Base-by-base conservation (phyloP, 169 alveolate genomes). In the Ichthyophthirius multifiliis region DNA sequence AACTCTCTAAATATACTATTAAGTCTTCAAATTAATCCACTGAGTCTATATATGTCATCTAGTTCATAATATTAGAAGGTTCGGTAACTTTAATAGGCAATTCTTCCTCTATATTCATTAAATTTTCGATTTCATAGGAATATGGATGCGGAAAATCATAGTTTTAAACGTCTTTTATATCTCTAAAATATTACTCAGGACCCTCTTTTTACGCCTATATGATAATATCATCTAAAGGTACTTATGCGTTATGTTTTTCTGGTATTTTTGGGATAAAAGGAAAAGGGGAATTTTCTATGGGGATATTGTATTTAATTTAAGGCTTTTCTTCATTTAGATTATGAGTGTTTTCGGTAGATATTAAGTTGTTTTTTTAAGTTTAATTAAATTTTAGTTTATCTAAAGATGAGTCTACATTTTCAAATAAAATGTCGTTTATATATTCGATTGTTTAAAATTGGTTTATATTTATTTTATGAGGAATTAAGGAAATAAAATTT, bases 11-110 rank as follows among this genome's bases (percentile, higher is more conserved):
- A 43, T 92, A 93, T 43, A 82, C 84, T 41, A 93, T 73, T 89
- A 95, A 85, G 32, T 85, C 85, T 39, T 85, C 83, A 37, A 95
- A 87, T 45, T 88, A 71, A 18, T 85, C 89, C 65, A 86, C 84
- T 23, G 87, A 88, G 30, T 90, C 91, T 30, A 96, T 94, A 39
- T 74, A 84, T n/a, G 81, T 75, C 64, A 95, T 83, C 3, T 67
- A 32, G 12, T 67, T 62, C 71, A 75, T 43, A 47, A 74, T 44
- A 75, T 31, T 67, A 6, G 32, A 30, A 27, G 76, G 76, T 23
- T 41, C 47, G n/a, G 20, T 63, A 20, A 55, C 62, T 34, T 15
- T 43, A 63, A 46, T 27, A 20, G 76, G 65, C 5, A 65, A 44
- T 55, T 45, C 41, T 7, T 35, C 18, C 34, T 74, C 65, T 12